Percentiles rank a stretch among this genome's conserved stretches.
Evolutionary conservation across 257 asterid genomes (phyloP).

Genomic region (Capsicum rhomboideum): DNA sequence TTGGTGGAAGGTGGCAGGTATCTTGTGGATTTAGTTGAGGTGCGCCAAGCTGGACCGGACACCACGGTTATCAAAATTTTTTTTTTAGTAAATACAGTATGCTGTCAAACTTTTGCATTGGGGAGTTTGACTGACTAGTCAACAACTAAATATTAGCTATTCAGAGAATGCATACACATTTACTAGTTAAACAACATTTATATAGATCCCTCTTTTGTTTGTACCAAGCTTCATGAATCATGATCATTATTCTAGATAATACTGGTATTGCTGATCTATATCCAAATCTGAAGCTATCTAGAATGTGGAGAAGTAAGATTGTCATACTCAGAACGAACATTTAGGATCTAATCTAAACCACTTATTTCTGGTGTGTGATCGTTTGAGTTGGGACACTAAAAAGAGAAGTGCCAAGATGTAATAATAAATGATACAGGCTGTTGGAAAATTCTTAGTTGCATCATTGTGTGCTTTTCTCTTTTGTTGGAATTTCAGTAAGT

Average conservation of each 20-base stretch:
- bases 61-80: too few relatives aligned
- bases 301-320: not conserved
- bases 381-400: not conserved
- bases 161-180: not conserved
- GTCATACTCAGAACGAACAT: not conserved
- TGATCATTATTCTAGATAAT: not conserved
- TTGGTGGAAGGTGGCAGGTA: too few relatives aligned
- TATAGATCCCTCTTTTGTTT: not conserved
- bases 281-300: not conserved
- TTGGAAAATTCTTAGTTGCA: not conserved
- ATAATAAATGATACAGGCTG: not conserved
- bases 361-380: not conserved
- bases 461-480: not conserved
- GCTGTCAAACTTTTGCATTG: not conserved
- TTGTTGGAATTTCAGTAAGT: not conserved
- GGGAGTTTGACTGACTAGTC: not conserved
- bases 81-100: not conserved
- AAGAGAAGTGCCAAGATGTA: not conserved
- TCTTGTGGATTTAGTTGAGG: too few relatives aligned
- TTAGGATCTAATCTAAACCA: not conserved
- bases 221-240: not conserved
- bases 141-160: not conserved
- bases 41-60: too few relatives aligned
- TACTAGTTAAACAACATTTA: not conserved
- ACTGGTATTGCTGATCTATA: not conserved